Evolutionary conservation across 768 basidiomycete genomes (phyloP).

Genomic region (Russula virescens): DNA sequence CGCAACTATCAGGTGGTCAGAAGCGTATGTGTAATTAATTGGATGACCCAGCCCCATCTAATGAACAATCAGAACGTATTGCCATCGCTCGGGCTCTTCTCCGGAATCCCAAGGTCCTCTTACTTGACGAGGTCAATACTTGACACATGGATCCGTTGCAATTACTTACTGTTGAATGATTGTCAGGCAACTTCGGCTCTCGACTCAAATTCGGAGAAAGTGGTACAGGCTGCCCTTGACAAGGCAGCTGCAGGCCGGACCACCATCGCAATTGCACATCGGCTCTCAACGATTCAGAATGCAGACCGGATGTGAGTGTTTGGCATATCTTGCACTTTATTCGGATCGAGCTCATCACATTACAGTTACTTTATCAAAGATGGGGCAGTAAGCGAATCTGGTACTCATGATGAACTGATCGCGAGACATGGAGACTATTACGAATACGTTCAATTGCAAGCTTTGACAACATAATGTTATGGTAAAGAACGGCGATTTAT

Average conservation of each 20-base stretch:
- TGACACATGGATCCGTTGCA: no score
- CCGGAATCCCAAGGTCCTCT: conserved; percentile 31
- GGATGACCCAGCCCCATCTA: conserved; percentile 27
- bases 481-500: no score
- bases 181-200: conserved; percentile 42
- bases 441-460: conserved; percentile 22
- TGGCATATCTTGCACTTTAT: not conserved
- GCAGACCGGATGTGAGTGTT: conserved; percentile 18
- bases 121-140: conserved; percentile 27
- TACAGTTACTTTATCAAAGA: conserved; percentile 21
- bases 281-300: conserved; percentile 62
- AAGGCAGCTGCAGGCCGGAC: conserved; percentile 88
- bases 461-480: no score
- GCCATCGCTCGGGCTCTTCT: conserved; percentile 31
- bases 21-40: conserved; percentile 24
- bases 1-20: conserved; percentile 30
- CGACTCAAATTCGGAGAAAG: no score
- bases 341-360: not conserved
- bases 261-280: conserved; percentile 92
- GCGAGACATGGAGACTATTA: conserved; percentile 17
- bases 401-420: no score
- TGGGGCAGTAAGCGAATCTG: no score
- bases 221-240: conserved; percentile 64
- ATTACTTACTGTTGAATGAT: not conserved
- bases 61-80: conserved; percentile 37